These are phyloP conservation scores for Peltaster fructicola DNA, from an alignment of 2,329 filamentous ascomycete genomes.

Conservation along the genomic window DNA sequence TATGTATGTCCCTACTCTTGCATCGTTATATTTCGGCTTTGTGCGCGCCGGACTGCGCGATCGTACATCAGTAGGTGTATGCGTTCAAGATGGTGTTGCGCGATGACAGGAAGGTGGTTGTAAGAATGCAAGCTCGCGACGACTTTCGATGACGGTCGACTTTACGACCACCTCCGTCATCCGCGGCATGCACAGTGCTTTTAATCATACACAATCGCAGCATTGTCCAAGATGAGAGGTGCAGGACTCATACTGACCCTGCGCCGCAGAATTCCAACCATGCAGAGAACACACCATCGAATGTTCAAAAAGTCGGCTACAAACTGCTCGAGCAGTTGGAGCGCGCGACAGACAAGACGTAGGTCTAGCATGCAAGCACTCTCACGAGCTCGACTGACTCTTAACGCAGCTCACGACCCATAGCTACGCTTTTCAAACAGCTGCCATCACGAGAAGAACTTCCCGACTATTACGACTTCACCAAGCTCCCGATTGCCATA, in stretches of 20 bases:
- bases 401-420: slow-evolving; percentile 31
- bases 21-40: slow-evolving; percentile 1
- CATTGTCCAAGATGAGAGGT: slow-evolving; percentile 3
- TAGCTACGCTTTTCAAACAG: slow-evolving; percentile 58
- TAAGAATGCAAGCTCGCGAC: slow-evolving; percentile 8
- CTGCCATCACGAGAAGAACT: slow-evolving; percentile 37
- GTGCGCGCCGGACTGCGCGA: slow-evolving; percentile 1
- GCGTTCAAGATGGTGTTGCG: slow-evolving; percentile 1
- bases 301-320: slow-evolving; percentile 44
- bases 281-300: slow-evolving; percentile 4
- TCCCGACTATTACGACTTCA: slow-evolving; percentile 60
- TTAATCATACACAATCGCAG: slow-evolving; percentile 5
- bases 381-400: not conserved
- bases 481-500: slow-evolving; percentile 62
- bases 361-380: slow-evolving; percentile 20
- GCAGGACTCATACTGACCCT: slow-evolving; percentile 8
- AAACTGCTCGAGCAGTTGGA: slow-evolving; percentile 60
- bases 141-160: slow-evolving; percentile 9
- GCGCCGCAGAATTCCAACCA: slow-evolving; percentile 15
- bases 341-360: slow-evolving; percentile 68
- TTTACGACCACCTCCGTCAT: slow-evolving; percentile 13
- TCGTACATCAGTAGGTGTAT: slow-evolving; percentile 1
- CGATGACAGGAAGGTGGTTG: slow-evolving; percentile 4
- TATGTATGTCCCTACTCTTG: slow-evolving; percentile 2
- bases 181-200: too few relatives aligned